Conservation (phyloP, 2,329 filamentous ascomycete species). For the Paecilomyces niveus region DNA sequence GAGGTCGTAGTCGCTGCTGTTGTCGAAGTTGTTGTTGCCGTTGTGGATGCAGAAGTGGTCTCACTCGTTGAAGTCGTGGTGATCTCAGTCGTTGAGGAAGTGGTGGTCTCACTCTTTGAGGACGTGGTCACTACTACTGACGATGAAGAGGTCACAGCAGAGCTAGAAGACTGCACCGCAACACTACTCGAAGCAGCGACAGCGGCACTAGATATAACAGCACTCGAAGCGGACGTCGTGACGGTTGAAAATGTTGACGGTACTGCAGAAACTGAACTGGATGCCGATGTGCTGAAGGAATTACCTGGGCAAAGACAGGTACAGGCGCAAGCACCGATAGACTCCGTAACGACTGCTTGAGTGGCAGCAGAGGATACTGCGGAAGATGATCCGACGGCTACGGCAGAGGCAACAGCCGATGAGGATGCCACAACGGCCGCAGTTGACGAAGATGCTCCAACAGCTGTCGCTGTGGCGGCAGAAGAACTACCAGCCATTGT, state of each 20-base stretch:
- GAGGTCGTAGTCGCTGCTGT: neutral
- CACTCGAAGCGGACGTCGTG: neutral
- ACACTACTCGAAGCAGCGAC: neutral
- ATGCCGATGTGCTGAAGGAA: neutral
- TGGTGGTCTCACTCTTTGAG: neutral
- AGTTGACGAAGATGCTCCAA: neutral
- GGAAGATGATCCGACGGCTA: too few species aligned
- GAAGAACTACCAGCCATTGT: too few species aligned
- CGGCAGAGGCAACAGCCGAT: too few species aligned
- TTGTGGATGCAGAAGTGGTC: neutral
- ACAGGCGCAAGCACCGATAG: neutral
- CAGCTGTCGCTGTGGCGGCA: neutral
- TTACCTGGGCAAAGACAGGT: neutral
- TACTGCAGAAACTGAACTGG: neutral
- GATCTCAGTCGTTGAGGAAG: neutral
- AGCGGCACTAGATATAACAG: neutral
- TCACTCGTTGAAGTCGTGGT: neutral
- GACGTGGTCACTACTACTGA: neutral
- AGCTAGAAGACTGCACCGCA: neutral
- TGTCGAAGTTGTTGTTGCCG: neutral
- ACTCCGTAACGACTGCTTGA: neutral
- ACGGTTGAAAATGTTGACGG: neutral
- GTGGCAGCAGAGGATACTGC: neutral
- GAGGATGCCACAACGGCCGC: neutral
- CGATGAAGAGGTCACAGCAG: neutral